Percentiles rank a stretch among this genome's conserved stretches.
Evolutionary conservation across 331 rosid genomes (phyloP).

Genomic region (Quercus tomentella): DNA sequence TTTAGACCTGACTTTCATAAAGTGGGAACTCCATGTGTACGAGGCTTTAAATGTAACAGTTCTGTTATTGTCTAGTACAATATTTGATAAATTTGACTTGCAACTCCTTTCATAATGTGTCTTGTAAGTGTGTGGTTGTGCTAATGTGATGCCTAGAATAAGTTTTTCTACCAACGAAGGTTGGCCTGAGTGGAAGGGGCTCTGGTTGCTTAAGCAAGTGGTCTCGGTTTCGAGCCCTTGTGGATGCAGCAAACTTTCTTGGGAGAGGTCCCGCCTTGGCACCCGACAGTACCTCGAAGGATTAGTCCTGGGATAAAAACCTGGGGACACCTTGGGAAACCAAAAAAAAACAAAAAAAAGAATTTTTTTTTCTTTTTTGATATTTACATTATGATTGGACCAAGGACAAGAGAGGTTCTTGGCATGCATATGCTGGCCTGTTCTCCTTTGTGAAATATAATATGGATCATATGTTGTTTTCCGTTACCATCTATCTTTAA

Average conservation of each 20-base stretch:
- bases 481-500: background rate
- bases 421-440: background rate
- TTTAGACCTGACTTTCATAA: background rate
- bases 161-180: background rate
- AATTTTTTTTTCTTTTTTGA: background rate
- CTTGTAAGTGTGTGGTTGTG: background rate
- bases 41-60: background rate
- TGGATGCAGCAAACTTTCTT: no score
- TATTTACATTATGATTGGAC: background rate
- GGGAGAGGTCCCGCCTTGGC: no score
- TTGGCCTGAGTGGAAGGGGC: no score
- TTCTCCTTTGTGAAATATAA: background rate
- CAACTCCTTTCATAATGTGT: background rate
- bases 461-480: background rate
- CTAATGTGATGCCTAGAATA: background rate
- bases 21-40: background rate
- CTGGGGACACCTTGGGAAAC: no score
- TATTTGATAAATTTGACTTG: background rate
- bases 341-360: no score
- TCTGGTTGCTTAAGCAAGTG: no score
- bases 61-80: background rate
- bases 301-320: no score
- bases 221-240: no score
- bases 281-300: no score
- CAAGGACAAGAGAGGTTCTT: conserved; percentile 1